Evolutionary conservation across 169 alveolate species (phyloP).

Genomic region (Perkinsus olseni): DNA sequence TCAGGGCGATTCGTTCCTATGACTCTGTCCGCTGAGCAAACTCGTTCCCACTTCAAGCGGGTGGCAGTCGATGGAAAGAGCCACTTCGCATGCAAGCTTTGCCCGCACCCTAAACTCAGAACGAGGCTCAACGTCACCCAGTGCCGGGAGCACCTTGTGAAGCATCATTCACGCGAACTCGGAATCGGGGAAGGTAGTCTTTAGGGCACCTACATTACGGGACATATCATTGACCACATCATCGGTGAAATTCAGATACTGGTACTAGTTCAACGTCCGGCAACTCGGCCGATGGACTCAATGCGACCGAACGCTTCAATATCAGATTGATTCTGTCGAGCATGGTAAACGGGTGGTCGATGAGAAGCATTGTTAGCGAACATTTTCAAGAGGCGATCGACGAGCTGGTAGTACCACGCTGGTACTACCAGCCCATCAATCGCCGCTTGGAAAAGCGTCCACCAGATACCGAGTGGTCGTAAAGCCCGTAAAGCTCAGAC

Average conservation of each 20-base stretch:
- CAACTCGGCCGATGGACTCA: neutral
- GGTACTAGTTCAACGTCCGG: neutral
- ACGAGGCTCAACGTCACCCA: neutral
- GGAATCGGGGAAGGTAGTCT: neutral
- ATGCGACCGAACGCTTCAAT: neutral
- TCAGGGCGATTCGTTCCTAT: too few species aligned
- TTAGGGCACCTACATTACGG: neutral
- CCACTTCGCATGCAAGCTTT: neutral
- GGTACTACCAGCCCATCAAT: too few species aligned
- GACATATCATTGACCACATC: neutral
- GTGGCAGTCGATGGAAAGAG: neutral
- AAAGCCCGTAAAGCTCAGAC: neutral
- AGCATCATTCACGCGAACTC: neutral
- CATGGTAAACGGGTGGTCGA: neutral
- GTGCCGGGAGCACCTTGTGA: neutral
- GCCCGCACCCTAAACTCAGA: neutral
- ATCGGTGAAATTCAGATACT: neutral
- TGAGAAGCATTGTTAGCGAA: neutral
- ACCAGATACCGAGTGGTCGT: neutral
- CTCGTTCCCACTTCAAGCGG: neutral
- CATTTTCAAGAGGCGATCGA: neutral
- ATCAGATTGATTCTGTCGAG: neutral
- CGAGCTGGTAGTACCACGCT: too few species aligned
- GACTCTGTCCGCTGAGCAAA: neutral
- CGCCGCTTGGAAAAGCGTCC: too few species aligned